These are phyloP conservation scores for Annona cherimola DNA, from an alignment of 164 flowering plant species.

Conservation along the genomic window DNA sequence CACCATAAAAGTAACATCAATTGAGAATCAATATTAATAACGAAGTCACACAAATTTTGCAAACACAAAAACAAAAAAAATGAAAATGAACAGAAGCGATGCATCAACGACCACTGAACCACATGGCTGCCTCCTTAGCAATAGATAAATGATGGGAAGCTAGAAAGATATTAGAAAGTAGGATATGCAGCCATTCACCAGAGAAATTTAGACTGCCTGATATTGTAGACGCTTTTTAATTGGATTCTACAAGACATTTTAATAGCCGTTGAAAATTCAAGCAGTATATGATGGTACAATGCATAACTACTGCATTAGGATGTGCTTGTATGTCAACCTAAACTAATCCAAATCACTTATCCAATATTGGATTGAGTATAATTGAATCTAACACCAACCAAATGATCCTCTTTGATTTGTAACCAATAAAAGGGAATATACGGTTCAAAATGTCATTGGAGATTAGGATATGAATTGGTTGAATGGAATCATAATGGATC, in stretches of 20 bases:
- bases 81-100: not conserved
- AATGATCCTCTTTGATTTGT: not conserved
- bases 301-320: not conserved
- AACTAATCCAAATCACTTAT: not conserved
- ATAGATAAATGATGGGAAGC: not conserved
- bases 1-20: not conserved
- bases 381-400: not conserved
- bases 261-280: not conserved
- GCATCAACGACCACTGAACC: not conserved
- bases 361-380: not conserved
- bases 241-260: not conserved
- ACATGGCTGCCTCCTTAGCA: not conserved
- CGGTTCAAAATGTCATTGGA: not conserved
- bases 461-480: not conserved
- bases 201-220: not conserved
- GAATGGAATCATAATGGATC: too few relatives aligned
- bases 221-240: not conserved
- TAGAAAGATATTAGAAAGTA: not conserved
- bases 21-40: not conserved
- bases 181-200: not conserved
- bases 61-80: not conserved
- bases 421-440: not conserved
- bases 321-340: not conserved
- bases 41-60: not conserved
- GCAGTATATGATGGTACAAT: not conserved